A percentile compares a stretch with the other conserved stretches of the same genome.
Conservation (phyloP, 1,284 basidiomycete species). For the Rhodotorula sp. region DNA sequence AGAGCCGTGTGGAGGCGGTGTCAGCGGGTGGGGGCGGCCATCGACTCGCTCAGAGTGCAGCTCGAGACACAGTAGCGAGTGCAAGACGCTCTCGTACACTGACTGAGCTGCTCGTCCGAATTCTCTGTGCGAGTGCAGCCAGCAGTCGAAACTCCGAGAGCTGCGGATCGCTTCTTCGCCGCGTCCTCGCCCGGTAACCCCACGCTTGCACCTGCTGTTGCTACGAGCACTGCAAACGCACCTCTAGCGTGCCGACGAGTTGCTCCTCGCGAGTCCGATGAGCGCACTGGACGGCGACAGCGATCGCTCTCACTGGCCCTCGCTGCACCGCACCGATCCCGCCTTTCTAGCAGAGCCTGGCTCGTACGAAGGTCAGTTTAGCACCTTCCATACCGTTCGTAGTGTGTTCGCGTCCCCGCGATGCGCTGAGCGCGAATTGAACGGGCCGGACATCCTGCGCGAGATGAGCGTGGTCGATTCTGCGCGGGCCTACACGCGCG, state of each 20-base stretch:
- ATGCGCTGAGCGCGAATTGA: not conserved
- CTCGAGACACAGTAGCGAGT: too few species aligned
- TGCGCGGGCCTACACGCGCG: too few species aligned
- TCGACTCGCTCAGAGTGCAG: not conserved
- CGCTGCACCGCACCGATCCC: conserved; percentile 1
- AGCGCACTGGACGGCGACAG: not conserved
- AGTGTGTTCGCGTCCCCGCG: too few species aligned
- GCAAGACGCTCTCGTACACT: not conserved
- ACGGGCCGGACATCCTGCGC: too few species aligned
- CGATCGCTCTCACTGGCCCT: not conserved
- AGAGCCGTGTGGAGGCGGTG: not conserved
- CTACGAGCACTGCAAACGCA: not conserved
- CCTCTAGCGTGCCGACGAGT: not conserved
- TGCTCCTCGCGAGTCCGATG: not conserved
- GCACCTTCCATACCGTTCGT: not conserved
- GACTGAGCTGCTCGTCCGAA: too few species aligned
- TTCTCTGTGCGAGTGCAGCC: too few species aligned
- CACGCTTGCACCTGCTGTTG: not conserved
- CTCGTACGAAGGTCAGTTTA: conserved; percentile 9
- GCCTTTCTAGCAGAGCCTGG: conserved; percentile 14
- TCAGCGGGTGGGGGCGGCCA: not conserved
- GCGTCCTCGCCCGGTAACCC: not conserved
- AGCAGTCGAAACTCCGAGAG: not conserved
- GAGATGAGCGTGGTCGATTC: too few species aligned
- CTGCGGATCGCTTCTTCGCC: not conserved